phyloP scores from a whole-genome alignment of 441 rosid species.

The Gossypium lobatum region DNA sequence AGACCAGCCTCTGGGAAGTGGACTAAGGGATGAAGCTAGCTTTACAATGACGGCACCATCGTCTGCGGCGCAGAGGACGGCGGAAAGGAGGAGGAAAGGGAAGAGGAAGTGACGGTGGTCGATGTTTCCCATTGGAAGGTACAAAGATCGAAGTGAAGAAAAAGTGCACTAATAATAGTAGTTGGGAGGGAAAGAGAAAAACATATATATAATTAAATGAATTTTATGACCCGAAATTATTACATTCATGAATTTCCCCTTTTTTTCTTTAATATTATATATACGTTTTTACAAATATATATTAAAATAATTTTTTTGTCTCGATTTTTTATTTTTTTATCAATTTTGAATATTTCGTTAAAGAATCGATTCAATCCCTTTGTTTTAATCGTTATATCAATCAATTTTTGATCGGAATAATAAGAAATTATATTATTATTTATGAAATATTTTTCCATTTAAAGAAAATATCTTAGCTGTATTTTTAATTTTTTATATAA shows the following conservation, averaged over 20 bases:
- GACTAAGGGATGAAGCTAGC: constrained; percentile 29
- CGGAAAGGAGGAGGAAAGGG: constrained; percentile 14
- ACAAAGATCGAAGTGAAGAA: neutral
- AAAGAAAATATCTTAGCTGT: neutral
- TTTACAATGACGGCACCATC: constrained; percentile 41
- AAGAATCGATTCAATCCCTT: too few relatives aligned
- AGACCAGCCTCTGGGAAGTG: constrained; percentile 29
- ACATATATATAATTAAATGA: too few relatives aligned
- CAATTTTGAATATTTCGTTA: too few relatives aligned
- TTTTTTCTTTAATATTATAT: too few relatives aligned
- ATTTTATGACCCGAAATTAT: too few relatives aligned
- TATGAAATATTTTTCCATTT: neutral
- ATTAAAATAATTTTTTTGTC: too few relatives aligned
- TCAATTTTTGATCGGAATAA: too few relatives aligned
- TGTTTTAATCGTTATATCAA: too few relatives aligned
- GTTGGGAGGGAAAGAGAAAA: neutral
- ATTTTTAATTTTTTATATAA: neutral
- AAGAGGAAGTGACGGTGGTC: neutral
- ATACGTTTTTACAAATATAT: too few relatives aligned
- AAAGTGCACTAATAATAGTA: neutral
- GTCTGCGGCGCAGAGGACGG: constrained; percentile 26
- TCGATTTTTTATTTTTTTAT: too few relatives aligned
- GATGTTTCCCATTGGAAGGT: neutral
- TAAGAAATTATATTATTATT: too few relatives aligned
- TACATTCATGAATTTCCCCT: too few relatives aligned